These are phyloP conservation scores for Platanus orientalis DNA, from an alignment of 164 flowering plant genomes.

Conservation along the genomic window DNA sequence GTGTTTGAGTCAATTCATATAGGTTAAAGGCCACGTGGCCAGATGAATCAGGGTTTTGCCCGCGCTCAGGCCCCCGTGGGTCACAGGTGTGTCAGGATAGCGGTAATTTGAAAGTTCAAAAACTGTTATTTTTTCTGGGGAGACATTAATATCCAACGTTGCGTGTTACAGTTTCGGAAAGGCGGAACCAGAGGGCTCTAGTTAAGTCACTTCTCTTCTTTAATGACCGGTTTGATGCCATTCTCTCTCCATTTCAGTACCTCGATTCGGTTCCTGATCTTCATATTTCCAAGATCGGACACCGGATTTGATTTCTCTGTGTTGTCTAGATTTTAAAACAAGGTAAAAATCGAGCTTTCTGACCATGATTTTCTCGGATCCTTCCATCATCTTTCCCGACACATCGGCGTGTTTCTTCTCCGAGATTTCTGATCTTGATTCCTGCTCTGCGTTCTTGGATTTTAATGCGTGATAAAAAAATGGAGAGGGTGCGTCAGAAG, in stretches of 20 bases:
- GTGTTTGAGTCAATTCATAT: no score
- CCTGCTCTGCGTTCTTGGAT: background rate
- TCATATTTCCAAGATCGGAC: background rate
- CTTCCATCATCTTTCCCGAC: slow-evolving; percentile 6
- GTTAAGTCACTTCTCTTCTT: background rate
- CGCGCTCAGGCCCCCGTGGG: no score
- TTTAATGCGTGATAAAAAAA: slow-evolving; percentile 15
- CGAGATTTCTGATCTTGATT: slow-evolving; percentile 22
- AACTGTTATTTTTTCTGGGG: background rate
- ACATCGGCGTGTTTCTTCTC: slow-evolving; percentile 1
- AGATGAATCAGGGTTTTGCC: no score
- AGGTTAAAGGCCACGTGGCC: no score
- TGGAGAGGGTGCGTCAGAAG: slow-evolving; percentile 28
- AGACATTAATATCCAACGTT: slow-evolving; percentile 12
- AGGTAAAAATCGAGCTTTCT: slow-evolving; percentile 1
- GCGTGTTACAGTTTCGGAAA: background rate
- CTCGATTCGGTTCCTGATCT: background rate
- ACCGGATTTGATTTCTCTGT: background rate
- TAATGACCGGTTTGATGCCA: background rate
- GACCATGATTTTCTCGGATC: slow-evolving; percentile 15
- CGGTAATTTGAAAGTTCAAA: no score
- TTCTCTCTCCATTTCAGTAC: background rate
- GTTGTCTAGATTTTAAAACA: background rate
- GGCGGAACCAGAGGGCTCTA: background rate
- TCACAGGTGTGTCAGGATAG: no score